Evolutionary conservation across 225 moss, liverwort and hornwort species (phyloP).

Genomic region (Physcomitrellopsis africana): DNA sequence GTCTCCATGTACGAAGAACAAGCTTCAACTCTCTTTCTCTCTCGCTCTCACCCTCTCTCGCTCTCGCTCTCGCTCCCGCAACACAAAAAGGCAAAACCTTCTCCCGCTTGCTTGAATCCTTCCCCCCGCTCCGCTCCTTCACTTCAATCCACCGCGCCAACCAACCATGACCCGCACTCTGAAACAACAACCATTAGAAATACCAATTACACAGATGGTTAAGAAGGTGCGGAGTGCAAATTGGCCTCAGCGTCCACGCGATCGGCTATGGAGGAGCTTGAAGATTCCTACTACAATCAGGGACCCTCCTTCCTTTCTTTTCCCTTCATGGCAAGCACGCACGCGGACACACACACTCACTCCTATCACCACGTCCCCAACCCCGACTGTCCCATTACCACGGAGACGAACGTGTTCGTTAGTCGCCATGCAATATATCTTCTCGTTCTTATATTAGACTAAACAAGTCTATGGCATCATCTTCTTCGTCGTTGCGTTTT

Average conservation of each 20-base stretch:
- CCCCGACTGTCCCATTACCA: background rate
- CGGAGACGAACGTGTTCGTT: too few relatives aligned
- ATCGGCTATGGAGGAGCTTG: constrained; percentile 39
- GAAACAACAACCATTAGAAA: constrained; percentile 6
- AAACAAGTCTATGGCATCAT: too few relatives aligned
- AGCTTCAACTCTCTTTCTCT: background rate
- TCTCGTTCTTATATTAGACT: too few relatives aligned
- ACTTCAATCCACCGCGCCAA: background rate
- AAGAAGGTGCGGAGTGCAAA: background rate
- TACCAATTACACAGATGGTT: background rate
- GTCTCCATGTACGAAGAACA: constrained; percentile 46
- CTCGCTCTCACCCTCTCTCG: background rate
- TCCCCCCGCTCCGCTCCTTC: background rate
- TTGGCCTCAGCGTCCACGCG: constrained; percentile 1
- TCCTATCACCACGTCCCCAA: constrained; percentile 15
- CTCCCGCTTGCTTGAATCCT: background rate
- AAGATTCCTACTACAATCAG: constrained; percentile 28
- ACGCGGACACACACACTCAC: background rate
- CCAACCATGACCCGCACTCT: background rate
- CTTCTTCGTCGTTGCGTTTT: too few relatives aligned
- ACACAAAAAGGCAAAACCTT: background rate
- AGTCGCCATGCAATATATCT: too few relatives aligned
- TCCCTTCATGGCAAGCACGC: constrained; percentile 29
- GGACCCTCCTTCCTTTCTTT: constrained; percentile 1
- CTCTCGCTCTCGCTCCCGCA: background rate